Conservation (phyloP, 768 basidiomycete genomes). For the Lentinus brumalis region DNA sequence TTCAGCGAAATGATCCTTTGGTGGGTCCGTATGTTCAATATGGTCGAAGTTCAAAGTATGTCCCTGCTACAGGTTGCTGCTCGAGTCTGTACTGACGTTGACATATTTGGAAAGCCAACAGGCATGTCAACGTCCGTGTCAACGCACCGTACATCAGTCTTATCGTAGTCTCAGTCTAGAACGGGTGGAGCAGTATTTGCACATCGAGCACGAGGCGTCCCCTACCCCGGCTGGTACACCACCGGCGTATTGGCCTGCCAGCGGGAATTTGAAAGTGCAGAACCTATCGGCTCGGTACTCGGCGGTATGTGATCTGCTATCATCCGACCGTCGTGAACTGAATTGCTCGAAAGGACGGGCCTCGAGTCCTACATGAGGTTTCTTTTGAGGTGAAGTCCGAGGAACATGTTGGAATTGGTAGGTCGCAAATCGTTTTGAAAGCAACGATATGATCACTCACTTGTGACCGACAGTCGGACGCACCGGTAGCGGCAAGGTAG, state of each 20-base stretch:
- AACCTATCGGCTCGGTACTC: slow-evolving; percentile 51
- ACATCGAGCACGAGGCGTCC: slow-evolving; percentile 53
- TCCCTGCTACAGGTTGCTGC: background rate
- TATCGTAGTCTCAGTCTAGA: slow-evolving; percentile 36
- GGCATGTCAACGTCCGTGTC: slow-evolving; percentile 18
- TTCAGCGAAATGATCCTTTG: slow-evolving; percentile 60
- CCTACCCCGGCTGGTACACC: slow-evolving; percentile 43
- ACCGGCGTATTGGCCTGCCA: slow-evolving; percentile 63
- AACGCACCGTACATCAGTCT: background rate
- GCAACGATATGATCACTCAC: background rate
- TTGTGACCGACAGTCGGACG: slow-evolving; percentile 40
- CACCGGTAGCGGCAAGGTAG: slow-evolving; percentile 53
- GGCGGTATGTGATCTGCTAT: background rate
- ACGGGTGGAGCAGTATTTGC: slow-evolving; percentile 53
- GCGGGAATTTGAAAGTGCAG: slow-evolving; percentile 50
- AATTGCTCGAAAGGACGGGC: slow-evolving; percentile 39
- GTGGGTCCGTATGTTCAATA: slow-evolving; percentile 47
- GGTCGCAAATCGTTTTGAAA: background rate
- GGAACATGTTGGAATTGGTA: slow-evolving; percentile 55
- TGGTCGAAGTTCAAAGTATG: slow-evolving; percentile 45
- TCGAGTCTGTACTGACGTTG: background rate
- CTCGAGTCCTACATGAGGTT: slow-evolving; percentile 55
- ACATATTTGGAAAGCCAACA: slow-evolving; percentile 6
- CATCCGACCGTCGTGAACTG: background rate
- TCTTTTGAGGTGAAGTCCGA: slow-evolving; percentile 56